Percentiles rank a stretch among this genome's conserved stretches.
phyloP scores from a whole-genome alignment of 495 filamentous ascomycete genomes.

The Thermothielavioides terrestris region DNA sequence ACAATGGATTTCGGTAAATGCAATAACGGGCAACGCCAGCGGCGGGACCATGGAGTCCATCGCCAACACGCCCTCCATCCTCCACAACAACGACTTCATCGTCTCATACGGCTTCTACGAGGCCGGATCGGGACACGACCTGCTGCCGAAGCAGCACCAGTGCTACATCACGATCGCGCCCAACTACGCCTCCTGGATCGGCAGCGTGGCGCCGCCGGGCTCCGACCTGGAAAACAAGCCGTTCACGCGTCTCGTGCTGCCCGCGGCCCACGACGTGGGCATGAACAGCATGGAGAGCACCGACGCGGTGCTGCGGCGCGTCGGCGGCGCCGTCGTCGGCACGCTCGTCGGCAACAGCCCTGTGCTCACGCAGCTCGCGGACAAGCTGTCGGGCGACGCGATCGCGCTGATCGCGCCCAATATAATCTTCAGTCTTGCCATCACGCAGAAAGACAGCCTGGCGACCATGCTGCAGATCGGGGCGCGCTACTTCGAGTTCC shows the following conservation, averaged over 20 bases:
- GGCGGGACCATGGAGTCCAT: constrained; percentile 42
- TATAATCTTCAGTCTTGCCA: constrained; percentile 44
- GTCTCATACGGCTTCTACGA: constrained; percentile 47
- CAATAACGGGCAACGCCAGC: constrained; percentile 38
- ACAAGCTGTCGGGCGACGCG: constrained; percentile 27
- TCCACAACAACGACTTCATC: constrained; percentile 23
- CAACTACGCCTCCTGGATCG: constrained; percentile 40
- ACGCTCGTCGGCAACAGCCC: constrained; percentile 27
- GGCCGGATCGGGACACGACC: constrained; percentile 32
- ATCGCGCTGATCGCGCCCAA: constrained; percentile 38
- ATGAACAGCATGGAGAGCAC: constrained; percentile 47
- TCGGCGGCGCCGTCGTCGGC: constrained; percentile 32
- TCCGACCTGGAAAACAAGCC: constrained; percentile 35
- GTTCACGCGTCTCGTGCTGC: constrained; percentile 40
- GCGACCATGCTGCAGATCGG: constrained; percentile 40
- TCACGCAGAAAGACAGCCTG: constrained; percentile 47
- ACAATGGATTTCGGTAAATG: constrained; percentile 40
- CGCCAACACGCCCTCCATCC: constrained; percentile 33
- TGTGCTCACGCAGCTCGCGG: constrained; percentile 23
- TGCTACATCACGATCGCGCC: constrained; percentile 44
- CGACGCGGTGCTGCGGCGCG: constrained; percentile 29
- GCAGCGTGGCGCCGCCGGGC: constrained; percentile 32
- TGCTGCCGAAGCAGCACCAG: constrained; percentile 41
- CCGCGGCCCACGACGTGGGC: constrained; percentile 42
- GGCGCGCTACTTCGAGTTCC: constrained; percentile 49